phyloP scores from a whole-genome alignment of 108 stramenopile species.

The Nitzschia sp. region DNA sequence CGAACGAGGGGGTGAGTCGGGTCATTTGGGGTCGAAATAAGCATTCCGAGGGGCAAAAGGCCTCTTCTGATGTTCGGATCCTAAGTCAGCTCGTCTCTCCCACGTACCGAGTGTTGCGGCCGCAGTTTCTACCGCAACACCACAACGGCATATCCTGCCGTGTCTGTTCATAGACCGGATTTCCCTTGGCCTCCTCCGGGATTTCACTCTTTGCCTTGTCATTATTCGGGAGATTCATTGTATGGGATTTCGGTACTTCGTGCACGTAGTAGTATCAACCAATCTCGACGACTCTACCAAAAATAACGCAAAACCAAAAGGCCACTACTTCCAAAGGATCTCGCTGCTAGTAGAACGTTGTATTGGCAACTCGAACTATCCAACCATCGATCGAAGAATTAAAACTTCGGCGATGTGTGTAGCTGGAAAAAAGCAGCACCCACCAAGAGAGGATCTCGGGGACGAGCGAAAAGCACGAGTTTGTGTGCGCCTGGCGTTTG shows the following conservation, averaged over 20 bases:
- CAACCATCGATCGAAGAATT: no score
- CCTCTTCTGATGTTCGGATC: not conserved
- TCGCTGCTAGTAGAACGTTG: not conserved
- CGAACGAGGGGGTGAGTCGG: no score
- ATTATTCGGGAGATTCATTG: constrained; percentile 30
- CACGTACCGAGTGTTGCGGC: constrained; percentile 40
- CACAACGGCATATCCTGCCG: constrained; percentile 46
- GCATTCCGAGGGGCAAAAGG: not conserved
- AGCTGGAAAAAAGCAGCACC: no score
- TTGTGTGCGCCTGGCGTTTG: no score
- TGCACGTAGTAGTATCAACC: no score
- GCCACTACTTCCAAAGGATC: no score
- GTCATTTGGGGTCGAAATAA: not conserved
- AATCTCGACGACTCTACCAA: no score
- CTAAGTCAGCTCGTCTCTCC: not conserved
- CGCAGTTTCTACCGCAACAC: constrained; percentile 45
- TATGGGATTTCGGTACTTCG: no score
- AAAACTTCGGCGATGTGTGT: no score
- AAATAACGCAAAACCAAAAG: no score
- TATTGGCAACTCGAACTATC: not conserved
- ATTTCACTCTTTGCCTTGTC: not conserved
- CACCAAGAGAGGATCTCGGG: no score
- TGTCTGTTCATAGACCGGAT: constrained; percentile 49
- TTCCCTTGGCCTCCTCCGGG: constrained; percentile 36
- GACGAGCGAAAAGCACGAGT: no score